phyloP scores from a whole-genome alignment of 192 early-diverging fungal genomes.

The Gigaspora rosea region DNA sequence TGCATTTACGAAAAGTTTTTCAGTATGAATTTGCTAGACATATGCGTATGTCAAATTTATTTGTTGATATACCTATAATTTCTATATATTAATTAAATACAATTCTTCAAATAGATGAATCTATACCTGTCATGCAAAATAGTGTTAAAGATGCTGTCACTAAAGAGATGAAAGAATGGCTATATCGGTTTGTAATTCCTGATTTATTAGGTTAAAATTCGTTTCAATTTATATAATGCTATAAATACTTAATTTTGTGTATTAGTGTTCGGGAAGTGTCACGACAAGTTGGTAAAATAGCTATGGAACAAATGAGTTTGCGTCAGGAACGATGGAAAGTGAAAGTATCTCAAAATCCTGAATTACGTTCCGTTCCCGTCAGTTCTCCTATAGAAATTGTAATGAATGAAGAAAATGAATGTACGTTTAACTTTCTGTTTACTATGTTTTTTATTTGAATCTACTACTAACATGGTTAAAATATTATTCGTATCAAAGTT shows the following conservation, averaged over 20 bases:
- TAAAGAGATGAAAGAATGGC: constrained; percentile 90
- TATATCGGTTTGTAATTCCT: constrained; percentile 64
- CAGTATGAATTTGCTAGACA: constrained; percentile 84
- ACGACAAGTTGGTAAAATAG: constrained; percentile 77
- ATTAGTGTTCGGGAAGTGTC: constrained; percentile 82
- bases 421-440: constrained; percentile 39
- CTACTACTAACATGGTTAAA: neutral
- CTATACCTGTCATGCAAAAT: constrained; percentile 87
- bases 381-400: constrained; percentile 81
- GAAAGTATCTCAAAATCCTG: constrained; percentile 46
- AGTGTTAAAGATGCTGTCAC: constrained; percentile 84
- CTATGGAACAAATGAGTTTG: constrained; percentile 75
- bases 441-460: neutral
- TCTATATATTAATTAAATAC: constrained; percentile 9
- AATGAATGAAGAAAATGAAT: constrained; percentile 81
- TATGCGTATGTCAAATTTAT: constrained; percentile 58
- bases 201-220: neutral
- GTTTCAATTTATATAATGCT: neutral
- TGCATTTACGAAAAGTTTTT: constrained; percentile 73
- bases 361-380: constrained; percentile 55
- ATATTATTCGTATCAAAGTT: constrained; percentile 41
- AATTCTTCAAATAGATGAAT: constrained; percentile 58
- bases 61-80: neutral
- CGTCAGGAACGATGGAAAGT: constrained; percentile 64
- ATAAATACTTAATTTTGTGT: neutral